Evolutionary conservation across 2,329 filamentous ascomycete species (phyloP), one percentile per base, ranked within the genome.

Genomic region (Thelonectria blattea): DNA sequence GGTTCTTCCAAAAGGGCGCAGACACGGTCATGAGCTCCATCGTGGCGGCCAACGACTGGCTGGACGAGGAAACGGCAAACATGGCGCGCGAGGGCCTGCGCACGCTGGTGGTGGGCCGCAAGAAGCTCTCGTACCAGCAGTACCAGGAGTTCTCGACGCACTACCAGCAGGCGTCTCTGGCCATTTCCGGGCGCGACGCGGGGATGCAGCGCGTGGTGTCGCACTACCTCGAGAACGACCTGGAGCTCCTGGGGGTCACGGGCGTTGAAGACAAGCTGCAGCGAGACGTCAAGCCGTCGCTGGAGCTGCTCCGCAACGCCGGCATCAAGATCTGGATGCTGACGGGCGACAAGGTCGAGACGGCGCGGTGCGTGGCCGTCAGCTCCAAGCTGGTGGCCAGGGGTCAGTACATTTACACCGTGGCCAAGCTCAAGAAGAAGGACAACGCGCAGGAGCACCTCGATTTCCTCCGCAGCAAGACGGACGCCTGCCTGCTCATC

Each of bases 241-340:
- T 99, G 0, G 95, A 99, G 73, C 86, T 99, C 6, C 85, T 98
- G 1, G 95, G 95, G n/a, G 93, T 99, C 12, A 99, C 95, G 1
- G 95, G 95, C 65, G 95, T 99, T 0, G 96, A 99, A 76, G 95
- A 99, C 77, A 97, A 96, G 73, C 85, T 99, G 12, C 95, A 99
- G 74, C 89, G 89, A 64, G 93, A 98, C 71, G 95, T 99, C 72
- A 99, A 98, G 75, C 91, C 94, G 1, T 97, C 93, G 0, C 83
- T 99, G 6, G 96, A 99, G 76, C 86, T 99, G 5, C 85, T 99
- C 53, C 91, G 95, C 66, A 99, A 99, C 71, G 95, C 95, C 0
- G 95, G 95, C 24, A 95, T 99, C 78, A 98, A 98, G 76, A 98
- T 99, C 52, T 99, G 95, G 95, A 99, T 99, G 95, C 82, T 99